Conservation (phyloP, 1,139 yeast species). For the Suhomyces kunorum region DNA sequence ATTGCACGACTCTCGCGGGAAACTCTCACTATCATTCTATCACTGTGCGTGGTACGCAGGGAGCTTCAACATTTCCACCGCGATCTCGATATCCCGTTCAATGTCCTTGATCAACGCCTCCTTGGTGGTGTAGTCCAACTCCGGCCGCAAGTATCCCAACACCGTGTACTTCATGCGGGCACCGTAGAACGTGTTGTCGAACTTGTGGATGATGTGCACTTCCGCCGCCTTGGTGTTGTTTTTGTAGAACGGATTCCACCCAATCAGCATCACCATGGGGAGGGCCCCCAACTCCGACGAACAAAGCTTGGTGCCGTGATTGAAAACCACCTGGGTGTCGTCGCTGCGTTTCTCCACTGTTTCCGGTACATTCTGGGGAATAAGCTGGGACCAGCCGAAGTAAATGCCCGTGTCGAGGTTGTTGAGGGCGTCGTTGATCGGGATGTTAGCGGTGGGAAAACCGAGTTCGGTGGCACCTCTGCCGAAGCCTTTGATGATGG, state of each 20-base stretch:
- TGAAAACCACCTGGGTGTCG: conserved; percentile 51
- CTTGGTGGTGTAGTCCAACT: conserved; percentile 78
- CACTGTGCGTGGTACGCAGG: not conserved
- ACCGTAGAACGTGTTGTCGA: conserved; percentile 74
- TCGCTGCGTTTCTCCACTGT: conserved; percentile 27
- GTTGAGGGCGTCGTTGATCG: conserved; percentile 53
- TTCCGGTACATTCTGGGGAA: conserved; percentile 21
- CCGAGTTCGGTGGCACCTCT: conserved; percentile 93
- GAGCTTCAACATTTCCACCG: conserved; percentile 47
- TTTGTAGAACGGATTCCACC: conserved; percentile 92
- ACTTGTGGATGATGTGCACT: conserved; percentile 79
- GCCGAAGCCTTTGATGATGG: conserved; percentile 86
- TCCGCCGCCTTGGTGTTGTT: conserved; percentile 82
- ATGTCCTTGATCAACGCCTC: conserved; percentile 90
- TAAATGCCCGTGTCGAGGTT: conserved; percentile 79
- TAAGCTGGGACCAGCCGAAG: conserved; percentile 73
- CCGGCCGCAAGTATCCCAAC: conserved; percentile 90
- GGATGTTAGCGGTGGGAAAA: conserved; percentile 92
- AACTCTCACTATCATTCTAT: not conserved
- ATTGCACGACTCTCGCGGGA: not conserved
- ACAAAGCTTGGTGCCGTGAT: conserved; percentile 57
- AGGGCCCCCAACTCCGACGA: conserved; percentile 45
- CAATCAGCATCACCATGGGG: conserved; percentile 95
- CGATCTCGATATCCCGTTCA: conserved; percentile 71
- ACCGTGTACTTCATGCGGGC: conserved; percentile 68